Evolutionary conservation across 2,329 filamentous ascomycete genomes (phyloP).

Genomic region (Diaporthe sp.): DNA sequence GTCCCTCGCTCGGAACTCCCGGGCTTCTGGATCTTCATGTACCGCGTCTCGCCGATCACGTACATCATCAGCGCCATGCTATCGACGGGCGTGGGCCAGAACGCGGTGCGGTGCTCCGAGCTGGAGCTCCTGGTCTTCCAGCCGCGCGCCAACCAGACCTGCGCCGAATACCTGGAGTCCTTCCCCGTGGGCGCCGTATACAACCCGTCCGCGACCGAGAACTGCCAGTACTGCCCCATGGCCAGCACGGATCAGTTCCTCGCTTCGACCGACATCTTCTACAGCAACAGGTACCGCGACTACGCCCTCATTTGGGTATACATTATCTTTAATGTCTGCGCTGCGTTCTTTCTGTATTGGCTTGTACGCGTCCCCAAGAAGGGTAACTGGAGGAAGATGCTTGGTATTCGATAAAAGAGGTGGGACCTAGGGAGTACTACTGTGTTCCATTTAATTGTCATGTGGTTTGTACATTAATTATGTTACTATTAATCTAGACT

Average conservation of each 20-base stretch:
- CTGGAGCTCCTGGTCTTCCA: slow-evolving; percentile 74
- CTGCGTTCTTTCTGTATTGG: slow-evolving; percentile 60
- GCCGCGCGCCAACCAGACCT: slow-evolving; percentile 64
- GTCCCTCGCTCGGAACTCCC: slow-evolving; percentile 54
- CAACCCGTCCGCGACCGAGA: slow-evolving; percentile 48
- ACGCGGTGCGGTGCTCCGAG: slow-evolving; percentile 66
- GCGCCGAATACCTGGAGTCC: slow-evolving; percentile 62
- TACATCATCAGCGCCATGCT: slow-evolving; percentile 78
- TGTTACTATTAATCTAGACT: background rate
- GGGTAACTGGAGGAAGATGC: slow-evolving; percentile 35
- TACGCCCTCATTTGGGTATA: slow-evolving; percentile 62
- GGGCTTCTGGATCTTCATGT: slow-evolving; percentile 80
- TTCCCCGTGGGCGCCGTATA: slow-evolving; percentile 56
- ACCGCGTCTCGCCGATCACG: slow-evolving; percentile 76
- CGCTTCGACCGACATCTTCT: slow-evolving; percentile 51
- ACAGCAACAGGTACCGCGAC: slow-evolving; percentile 61
- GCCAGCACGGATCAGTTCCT: slow-evolving; percentile 48
- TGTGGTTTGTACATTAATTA: background rate
- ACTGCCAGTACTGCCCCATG: slow-evolving; percentile 39
- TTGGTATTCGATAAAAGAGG: background rate
- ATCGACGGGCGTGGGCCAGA: slow-evolving; percentile 70
- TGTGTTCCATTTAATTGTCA: background rate
- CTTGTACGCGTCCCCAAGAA: slow-evolving; percentile 50
- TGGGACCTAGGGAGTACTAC: background rate
- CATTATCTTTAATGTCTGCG: slow-evolving; percentile 59